These are phyloP conservation scores for Darksidea phi DNA, from an alignment of 495 filamentous ascomycete species.

Conservation along the genomic window DNA sequence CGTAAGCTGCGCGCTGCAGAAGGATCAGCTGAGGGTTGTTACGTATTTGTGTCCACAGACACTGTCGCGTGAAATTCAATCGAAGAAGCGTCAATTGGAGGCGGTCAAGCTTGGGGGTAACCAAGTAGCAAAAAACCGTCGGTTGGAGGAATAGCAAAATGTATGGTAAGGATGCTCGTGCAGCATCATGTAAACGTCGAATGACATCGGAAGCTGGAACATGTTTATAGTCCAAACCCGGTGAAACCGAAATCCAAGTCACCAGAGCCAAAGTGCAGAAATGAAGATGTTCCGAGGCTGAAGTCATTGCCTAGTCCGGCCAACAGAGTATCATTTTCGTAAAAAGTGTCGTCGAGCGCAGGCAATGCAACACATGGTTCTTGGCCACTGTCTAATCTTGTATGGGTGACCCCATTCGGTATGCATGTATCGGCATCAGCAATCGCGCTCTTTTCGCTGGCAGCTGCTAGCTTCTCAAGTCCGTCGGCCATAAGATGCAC, in stretches of 20 bases:
- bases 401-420: slow-evolving; percentile 3
- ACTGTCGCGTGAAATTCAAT: no score
- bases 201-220: no score
- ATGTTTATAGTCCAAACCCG: slow-evolving; percentile 9
- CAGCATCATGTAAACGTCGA: no score
- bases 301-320: slow-evolving; percentile 18
- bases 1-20: no score
- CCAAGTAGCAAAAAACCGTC: no score
- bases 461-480: slow-evolving; percentile 29
- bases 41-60: no score
- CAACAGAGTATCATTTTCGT: neutral
- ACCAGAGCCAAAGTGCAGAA: slow-evolving; percentile 28
- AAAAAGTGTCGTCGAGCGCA: slow-evolving; percentile 3
- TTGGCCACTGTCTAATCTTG: slow-evolving; percentile 9
- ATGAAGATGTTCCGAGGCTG: slow-evolving; percentile 6
- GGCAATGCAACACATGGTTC: neutral
- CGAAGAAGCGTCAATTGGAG: no score
- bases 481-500: slow-evolving; percentile 38
- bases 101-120: no score
- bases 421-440: neutral
- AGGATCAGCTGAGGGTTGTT: no score
- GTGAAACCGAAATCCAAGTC: slow-evolving; percentile 21
- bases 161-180: no score
- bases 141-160: no score
- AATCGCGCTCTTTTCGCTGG: slow-evolving; percentile 10